Percentiles rank a stretch among this genome's conserved stretches.
These are phyloP conservation scores for Macrocybe gigantea DNA, from an alignment of 768 basidiomycete genomes.

Conservation along the genomic window DNA sequence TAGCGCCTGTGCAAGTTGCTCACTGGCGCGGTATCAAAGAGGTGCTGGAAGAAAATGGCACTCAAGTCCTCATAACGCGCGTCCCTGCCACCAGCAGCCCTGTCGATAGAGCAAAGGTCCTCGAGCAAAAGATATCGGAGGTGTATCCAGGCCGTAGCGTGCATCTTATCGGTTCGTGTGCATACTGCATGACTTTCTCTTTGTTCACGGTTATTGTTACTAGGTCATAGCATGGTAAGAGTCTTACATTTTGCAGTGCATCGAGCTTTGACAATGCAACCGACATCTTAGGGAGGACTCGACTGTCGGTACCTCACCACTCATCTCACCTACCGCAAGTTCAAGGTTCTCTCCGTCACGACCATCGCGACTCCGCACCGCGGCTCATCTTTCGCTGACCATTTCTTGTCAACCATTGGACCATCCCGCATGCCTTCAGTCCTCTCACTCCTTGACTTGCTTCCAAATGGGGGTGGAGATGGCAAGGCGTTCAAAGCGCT, in stretches of 20 bases:
- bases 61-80: conserved; percentile 86
- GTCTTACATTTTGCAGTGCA: not conserved
- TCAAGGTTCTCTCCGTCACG: conserved; percentile 81
- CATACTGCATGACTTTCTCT: not conserved
- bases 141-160: conserved; percentile 79
- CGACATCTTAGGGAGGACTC: conserved; percentile 59
- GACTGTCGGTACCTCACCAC: conserved; percentile 91
- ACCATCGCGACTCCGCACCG: conserved; percentile 95
- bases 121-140: conserved; percentile 77
- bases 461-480: conserved; percentile 91
- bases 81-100: conserved; percentile 92
- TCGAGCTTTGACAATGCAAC: not conserved
- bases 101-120: conserved; percentile 81
- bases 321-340: conserved; percentile 65
- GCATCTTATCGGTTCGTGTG: conserved; percentile 69
- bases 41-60: conserved; percentile 82
- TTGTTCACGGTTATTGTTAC: conserved; percentile 3
- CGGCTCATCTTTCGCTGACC: conserved; percentile 90
- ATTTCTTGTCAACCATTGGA: conserved; percentile 76
- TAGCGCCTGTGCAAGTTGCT: conserved; percentile 77
- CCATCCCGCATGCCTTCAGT: conserved; percentile 60
- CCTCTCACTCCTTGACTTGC: conserved; percentile 69
- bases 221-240: conserved; percentile 72
- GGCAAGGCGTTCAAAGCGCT: conserved; percentile 91
- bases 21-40: conserved; percentile 98